These are phyloP conservation scores for Shiraia bambusicola DNA, from an alignment of 2,329 filamentous ascomycete species.

Conservation along the genomic window DNA sequence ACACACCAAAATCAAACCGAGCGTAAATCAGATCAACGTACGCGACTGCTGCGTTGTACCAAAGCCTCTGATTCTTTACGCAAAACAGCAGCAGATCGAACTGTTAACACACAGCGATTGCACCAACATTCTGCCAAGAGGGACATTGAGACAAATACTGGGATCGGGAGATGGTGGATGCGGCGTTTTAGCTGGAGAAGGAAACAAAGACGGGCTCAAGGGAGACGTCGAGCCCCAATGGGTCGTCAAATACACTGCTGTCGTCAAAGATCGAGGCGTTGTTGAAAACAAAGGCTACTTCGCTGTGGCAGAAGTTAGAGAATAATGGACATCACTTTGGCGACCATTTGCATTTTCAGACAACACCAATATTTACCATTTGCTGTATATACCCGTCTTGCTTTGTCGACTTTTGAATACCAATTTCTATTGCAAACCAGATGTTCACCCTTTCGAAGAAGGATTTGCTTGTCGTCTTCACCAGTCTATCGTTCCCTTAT, in stretches of 20 bases:
- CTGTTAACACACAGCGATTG: constrained; percentile 92
- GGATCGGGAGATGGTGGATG: constrained; percentile 71
- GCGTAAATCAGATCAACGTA: constrained; percentile 94
- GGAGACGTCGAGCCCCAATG: constrained; percentile 85
- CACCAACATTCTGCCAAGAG: constrained; percentile 83
- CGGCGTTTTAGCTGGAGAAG: constrained; percentile 69
- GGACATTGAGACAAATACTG: constrained; percentile 81
- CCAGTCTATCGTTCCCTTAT: neutral
- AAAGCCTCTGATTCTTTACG: constrained; percentile 78
- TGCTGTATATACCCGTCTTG: neutral
- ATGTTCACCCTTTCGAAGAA: neutral
- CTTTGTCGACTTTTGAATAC: too few species aligned
- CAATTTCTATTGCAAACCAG: neutral
- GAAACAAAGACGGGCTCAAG: constrained; percentile 59
- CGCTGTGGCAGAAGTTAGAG: constrained; percentile 71
- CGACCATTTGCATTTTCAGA: neutral
- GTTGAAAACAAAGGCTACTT: constrained; percentile 99
- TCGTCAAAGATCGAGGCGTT: constrained; percentile 88
- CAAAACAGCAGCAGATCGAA: constrained; percentile 81
- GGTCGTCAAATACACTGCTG: constrained; percentile 97
- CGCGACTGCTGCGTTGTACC: constrained; percentile 95
- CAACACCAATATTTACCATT: neutral
- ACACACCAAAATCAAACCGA: constrained; percentile 69
- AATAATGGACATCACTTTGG: constrained; percentile 6
- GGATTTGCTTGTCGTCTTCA: too few species aligned